Base-by-base conservation (phyloP, 768 basidiomycete genomes). In the Pluteus cervinus region DNA sequence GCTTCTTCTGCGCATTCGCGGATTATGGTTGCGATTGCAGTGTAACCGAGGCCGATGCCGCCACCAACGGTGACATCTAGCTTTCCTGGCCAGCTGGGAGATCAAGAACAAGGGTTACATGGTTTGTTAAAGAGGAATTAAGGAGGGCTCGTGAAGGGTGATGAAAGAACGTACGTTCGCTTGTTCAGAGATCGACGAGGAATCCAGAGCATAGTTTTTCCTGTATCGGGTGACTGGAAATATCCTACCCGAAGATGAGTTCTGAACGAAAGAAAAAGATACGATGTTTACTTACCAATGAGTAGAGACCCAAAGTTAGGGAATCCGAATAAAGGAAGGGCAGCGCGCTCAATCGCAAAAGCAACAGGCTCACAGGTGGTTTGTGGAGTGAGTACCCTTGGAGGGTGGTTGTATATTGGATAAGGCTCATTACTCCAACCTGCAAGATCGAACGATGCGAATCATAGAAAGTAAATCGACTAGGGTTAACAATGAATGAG, bases 11-110 rank as follows among this genome's bases (percentile, higher is more conserved):
- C 50, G 28, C 61, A 62, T 49, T 69, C 68, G 3, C 63, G 66
- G 25, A 69, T 28, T 37, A 68, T 62, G 7, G 64, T 63, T 7
- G 53, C 44, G 9, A 55, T 31, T 0, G 67, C 58, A 1, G 54
- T 51, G 38, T 68, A 62, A 4, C 65, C 62, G 2, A 66, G 51
- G 9, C 54, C 61, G 44, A 71, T 66, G 1, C 68, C 66, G 11
- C 69, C 69, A 29, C 64, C 66, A 14, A 58, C 62, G 3, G 66
- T 70, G 18, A 67, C 67, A 44, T 70, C 68, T 1, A 70, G 59
- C 24, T 44, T 46, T 4, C 68, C 65, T 4, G 63, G 61, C 52
- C 54, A 62, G 12, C 61, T 62, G 33, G n/a, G n/a, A n/a, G n/a
- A n/a, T n/a, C n/a, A n/a, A n/a, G n/a, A n/a, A n/a, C n/a, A n/a